Evolutionary conservation across 768 basidiomycete species (phyloP).

Genomic region (Auricularia cornea): DNA sequence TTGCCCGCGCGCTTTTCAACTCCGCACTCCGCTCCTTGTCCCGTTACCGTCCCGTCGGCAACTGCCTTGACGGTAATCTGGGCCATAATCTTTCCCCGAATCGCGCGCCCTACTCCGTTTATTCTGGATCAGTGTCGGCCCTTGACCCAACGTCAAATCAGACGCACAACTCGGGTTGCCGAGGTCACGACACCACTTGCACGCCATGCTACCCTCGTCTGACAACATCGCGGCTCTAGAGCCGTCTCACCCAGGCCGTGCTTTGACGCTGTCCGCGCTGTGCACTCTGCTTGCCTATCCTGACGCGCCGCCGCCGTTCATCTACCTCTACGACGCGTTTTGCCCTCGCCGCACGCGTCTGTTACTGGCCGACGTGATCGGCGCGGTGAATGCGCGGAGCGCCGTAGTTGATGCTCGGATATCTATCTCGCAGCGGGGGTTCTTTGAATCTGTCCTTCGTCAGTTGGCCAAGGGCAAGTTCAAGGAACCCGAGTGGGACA

Average conservation of each 20-base stretch:
- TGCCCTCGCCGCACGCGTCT: background rate
- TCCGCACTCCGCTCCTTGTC: too few relatives aligned
- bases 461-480: background rate
- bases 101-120: slow-evolving; percentile 71
- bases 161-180: slow-evolving; percentile 66
- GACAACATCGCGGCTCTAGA: slow-evolving; percentile 21
- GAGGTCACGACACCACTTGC: slow-evolving; percentile 54
- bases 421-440: background rate
- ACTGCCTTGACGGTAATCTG: too few relatives aligned
- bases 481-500: background rate
- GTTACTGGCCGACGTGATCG: background rate
- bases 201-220: slow-evolving; percentile 25
- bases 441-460: background rate
- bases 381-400: background rate
- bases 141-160: too few relatives aligned
- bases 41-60: too few relatives aligned
- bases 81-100: slow-evolving; percentile 63
- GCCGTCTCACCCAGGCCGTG: background rate
- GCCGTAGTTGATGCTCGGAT: background rate
- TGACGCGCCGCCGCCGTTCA: background rate
- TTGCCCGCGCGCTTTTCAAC: too few relatives aligned
- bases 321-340: background rate
- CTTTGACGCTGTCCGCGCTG: background rate
- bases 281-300: background rate
- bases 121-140: too few relatives aligned